Base-by-base conservation (phyloP, 202 grass and related monocot genomes). In the Zizania palustris region DNA sequence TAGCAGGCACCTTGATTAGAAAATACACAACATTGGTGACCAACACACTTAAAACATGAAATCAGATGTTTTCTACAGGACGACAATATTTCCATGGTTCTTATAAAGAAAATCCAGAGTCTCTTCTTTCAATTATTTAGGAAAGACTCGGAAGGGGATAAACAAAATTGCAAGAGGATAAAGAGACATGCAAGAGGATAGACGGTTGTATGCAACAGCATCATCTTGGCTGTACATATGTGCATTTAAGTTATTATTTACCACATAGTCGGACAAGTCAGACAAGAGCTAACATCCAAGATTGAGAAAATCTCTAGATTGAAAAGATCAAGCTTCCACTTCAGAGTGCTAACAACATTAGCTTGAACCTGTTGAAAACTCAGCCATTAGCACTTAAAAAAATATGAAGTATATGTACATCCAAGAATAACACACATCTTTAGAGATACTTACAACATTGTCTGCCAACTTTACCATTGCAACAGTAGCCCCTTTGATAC, bases 291-390 rank as follows among this genome's bases (percentile, higher is more conserved):
- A 37, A 11, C 40, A 39, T 53, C 1, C 57, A 92, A 83, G 83
- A 75, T 79, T 41, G 83, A 92, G 85, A 98, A 98, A 63, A 90
- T 70, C 51, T 98, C 89, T 79, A 98, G 89, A 72, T 90, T 90
- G 78, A 95, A 93, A 74, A 85, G 83, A 83, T 90, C 80, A 81
- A 86, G 79, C 57, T 89, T 98, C 69, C 89, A 87, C 65, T 89
- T 98, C 37, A 98, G 83, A 75, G 83, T 76, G 65, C 78, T 80
- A 72, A 90, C 77, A 16, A 98, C 67, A 90, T 98, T 91, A 45
- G 83, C 89, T 92, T 95, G 96, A 87, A 95, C 96, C 96, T 98
- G 70, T 80, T 85, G 61, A 54, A 65, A 50, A 71, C 42, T 67
- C 61, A 41, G 69, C 39, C 14, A 74, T 84, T 78, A 83, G 36